Evolutionary conservation across 805 yeast species (phyloP), one percentile per base, ranked within the genome.

Genomic region (Candida hungchunana): DNA sequence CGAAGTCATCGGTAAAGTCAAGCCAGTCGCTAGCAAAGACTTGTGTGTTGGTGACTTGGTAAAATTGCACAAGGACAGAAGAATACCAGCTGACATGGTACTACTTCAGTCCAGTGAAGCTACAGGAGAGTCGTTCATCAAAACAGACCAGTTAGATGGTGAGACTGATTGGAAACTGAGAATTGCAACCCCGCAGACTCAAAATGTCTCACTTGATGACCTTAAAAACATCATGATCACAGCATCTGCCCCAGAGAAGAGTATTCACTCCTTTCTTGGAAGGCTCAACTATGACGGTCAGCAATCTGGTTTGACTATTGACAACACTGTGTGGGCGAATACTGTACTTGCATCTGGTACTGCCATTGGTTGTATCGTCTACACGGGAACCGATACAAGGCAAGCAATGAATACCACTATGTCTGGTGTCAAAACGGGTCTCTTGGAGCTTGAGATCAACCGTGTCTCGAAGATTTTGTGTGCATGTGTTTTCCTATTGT

Each of bases 161-260:
- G 99, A 93, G 60, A 93, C 99, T 6, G 99, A 93, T 63, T 93
- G 99, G 99, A 93, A 93, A 58, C 67, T 93, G 37, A 69, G 98
- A 50, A 63, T 85, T 25, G 93, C 96, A 0, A 72, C 80, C 31
- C 71, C 79, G 10, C 52, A 78, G 19, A 85, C 96, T 1, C 97
- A 90, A 55, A 59, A 59, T 23, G 47, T 75, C 28, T 59, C 74
- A 10, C 62, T 71, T n/a, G 64, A 66, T 32, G 75, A 73, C 31
- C 55, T 83, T 33, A 66, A 67, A 21, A 70, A 73, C 39, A 69
- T 78, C 29, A 66, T 69, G 30, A 69, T 88, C n/a, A 66, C 71
- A 3, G 87, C 87, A 6, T 75, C 80, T n/a, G 73, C 81, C 1
- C 99, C 99, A 1, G 75, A 82, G 17, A 89, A 84, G 56, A 73